phyloP scores from a whole-genome alignment of 2,329 filamentous ascomycete species.

The Colletotrichum sp. region DNA sequence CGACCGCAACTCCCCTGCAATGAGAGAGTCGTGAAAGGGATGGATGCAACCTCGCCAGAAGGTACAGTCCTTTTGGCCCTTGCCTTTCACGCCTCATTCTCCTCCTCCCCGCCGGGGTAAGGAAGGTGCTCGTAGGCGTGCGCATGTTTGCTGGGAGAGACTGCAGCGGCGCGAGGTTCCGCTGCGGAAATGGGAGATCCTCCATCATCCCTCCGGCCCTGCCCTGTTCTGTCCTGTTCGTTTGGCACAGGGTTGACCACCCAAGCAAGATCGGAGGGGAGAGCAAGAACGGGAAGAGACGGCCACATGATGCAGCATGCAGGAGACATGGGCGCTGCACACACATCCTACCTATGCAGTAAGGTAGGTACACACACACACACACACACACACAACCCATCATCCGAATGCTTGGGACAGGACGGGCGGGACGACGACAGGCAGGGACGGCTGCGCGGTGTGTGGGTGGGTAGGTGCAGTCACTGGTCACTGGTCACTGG shows the following conservation, averaged over 20 bases:
- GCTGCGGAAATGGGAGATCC: neutral
- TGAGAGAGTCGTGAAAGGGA: neutral
- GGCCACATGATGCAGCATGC: neutral
- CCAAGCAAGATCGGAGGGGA: neutral
- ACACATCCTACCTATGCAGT: neutral
- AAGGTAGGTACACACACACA: neutral
- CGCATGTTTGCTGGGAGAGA: neutral
- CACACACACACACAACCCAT: neutral
- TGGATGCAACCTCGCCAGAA: neutral
- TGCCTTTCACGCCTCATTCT: neutral
- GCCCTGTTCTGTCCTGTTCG: neutral
- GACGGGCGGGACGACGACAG: conserved; percentile 12
- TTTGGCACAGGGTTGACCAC: neutral
- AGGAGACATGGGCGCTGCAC: neutral
- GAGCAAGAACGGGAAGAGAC: neutral
- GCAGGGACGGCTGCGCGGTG: neutral
- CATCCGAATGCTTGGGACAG: conserved; percentile 19
- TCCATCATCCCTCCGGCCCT: neutral
- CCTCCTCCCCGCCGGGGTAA: neutral
- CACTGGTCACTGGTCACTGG: neutral
- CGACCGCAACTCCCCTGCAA: neutral
- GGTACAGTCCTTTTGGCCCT: neutral
- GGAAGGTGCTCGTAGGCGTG: neutral
- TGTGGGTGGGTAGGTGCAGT: neutral
- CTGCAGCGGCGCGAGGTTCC: neutral